Base-by-base conservation (phyloP, 305 asterid genomes). In the Salvia sclarea region DNA sequence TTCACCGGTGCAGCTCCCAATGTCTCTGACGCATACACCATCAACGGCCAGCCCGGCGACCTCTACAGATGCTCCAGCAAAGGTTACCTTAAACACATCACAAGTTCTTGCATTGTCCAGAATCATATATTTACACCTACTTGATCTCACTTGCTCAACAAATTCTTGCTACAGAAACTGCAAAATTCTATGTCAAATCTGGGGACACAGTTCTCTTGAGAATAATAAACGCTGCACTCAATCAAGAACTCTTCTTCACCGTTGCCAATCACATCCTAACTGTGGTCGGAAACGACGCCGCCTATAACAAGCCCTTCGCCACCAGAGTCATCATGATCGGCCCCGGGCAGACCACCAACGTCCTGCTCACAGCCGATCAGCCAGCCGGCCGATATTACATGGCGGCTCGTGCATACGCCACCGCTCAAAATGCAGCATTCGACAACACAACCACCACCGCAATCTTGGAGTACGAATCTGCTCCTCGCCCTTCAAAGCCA, bases 21-120 rank as follows among this genome's bases (percentile, higher is more conserved):
- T 55, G 77, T 75, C 47, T 91, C 98, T 6, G 83, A 91, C 74
- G 98, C 96, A 24, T 87, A 74, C 78, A 88, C 96, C 33, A 91
- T 91, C 74, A 87, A 91, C 49, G 97, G 97, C 72, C 95, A 91
- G 65, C 96, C 98, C 0, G 98, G 96, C 59, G 91, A 84, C 56
- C 78, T 91, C 5, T 87, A 87, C 72, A 63, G 70, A 78, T 91
- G 98, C 76, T 91, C 98, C 8, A 81, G 79, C 40, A 78, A 80
- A 86, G 96, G 97, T 88, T 28, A 37, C 22, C 20, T 44, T 8
- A 31, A 40, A 11, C 6, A n/a, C 35, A 37, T 18, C 65, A 59
- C 0, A 13, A 7, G 2, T 13, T 54, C 55, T 9, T 49, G 30
- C 55, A 8, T 49, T 49, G 55, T 18, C 20, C 30, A 7, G n/a